A percentile compares a stretch with the other conserved stretches of the same genome.
Evolutionary conservation across 2,329 filamentous ascomycete species (phyloP).

Genomic region (Aspergillus texensis): DNA sequence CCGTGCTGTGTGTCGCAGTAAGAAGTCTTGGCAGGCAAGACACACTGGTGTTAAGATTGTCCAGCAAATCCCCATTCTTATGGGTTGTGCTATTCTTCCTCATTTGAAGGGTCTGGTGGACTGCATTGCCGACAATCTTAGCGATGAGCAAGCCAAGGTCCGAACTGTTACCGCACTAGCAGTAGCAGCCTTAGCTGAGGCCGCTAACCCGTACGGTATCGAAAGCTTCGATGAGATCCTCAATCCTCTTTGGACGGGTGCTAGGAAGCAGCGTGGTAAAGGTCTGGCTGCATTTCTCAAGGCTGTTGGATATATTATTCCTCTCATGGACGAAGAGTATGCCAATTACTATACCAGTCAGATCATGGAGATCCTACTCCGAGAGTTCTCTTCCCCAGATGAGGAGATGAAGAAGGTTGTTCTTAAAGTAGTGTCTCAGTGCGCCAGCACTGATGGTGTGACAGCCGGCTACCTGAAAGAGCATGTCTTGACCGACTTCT

Average conservation of each 20-base stretch:
- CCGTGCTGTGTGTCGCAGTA: slow-evolving; percentile 92
- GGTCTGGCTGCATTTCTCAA: slow-evolving; percentile 94
- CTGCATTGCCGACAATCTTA: slow-evolving; percentile 92
- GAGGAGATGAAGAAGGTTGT: slow-evolving; percentile 99
- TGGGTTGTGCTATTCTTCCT: slow-evolving; percentile 95
- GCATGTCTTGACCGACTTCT: slow-evolving; percentile 92
- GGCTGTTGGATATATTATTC: slow-evolving; percentile 96
- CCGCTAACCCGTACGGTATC: slow-evolving; percentile 97
- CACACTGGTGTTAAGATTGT: slow-evolving; percentile 99
- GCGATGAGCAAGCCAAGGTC: slow-evolving; percentile 97
- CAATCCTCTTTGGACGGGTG: slow-evolving; percentile 95
- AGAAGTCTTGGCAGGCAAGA: slow-evolving; percentile 98
- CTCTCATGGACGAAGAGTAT: slow-evolving; percentile 98
- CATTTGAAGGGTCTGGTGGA: slow-evolving; percentile 96
- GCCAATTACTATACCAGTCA: slow-evolving; percentile 98
- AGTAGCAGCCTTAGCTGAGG: slow-evolving; percentile 92
- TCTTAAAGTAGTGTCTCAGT: slow-evolving; percentile 94
- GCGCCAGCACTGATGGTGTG: slow-evolving; percentile 90
- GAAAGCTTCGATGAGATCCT: slow-evolving; percentile 98
- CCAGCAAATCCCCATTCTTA: slow-evolving; percentile 96
- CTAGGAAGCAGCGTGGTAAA: slow-evolving; percentile 93
- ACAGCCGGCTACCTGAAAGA: slow-evolving; percentile 94
- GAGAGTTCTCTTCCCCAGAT: slow-evolving; percentile 94
- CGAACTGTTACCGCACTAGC: slow-evolving; percentile 93
- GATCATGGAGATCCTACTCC: slow-evolving; percentile 96